Percentiles rank a stretch among this genome's conserved stretches.
Evolutionary conservation across 805 yeast species (phyloP).

Genomic region (Pichia paraexigua): DNA sequence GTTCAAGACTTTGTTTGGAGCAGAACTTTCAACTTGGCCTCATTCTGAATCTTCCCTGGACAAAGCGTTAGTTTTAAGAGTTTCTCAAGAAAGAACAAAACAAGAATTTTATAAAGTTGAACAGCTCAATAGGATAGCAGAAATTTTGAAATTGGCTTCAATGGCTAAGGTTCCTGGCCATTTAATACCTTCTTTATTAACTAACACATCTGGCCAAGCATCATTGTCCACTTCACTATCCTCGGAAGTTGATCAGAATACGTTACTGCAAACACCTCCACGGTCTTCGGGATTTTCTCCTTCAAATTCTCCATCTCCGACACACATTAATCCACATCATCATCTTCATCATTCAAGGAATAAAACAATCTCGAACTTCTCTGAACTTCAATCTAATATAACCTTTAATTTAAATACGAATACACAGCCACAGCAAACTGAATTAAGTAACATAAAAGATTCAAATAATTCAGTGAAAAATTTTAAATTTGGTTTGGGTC

Average conservation of each 20-base stretch:
- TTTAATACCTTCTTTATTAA: slow-evolving; percentile 54
- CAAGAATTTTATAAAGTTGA: slow-evolving; percentile 73
- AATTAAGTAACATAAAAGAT: not conserved
- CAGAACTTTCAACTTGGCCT: slow-evolving; percentile 44
- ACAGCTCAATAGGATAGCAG: slow-evolving; percentile 47
- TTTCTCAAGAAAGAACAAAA: slow-evolving; percentile 74
- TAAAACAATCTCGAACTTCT: slow-evolving; percentile 10
- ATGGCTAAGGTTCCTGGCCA: slow-evolving; percentile 55
- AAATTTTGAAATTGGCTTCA: slow-evolving; percentile 54
- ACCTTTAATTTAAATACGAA: not conserved
- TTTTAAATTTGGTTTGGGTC: slow-evolving; percentile 27
- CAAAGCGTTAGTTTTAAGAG: slow-evolving; percentile 49
- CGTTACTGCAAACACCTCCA: slow-evolving; percentile 2
- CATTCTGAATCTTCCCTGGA: slow-evolving; percentile 48
- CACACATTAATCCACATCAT: not conserved
- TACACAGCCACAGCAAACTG: not conserved
- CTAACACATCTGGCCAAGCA: not conserved
- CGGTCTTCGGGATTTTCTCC: slow-evolving; percentile 2
- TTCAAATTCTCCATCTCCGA: slow-evolving; percentile 11
- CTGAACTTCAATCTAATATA: slow-evolving; percentile 5
- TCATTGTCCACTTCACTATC: not conserved
- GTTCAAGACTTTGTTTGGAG: slow-evolving; percentile 45
- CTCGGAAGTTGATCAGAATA: not conserved
- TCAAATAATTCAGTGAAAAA: slow-evolving; percentile 17
- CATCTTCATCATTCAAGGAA: slow-evolving; percentile 10